phyloP scores from a whole-genome alignment of 148 eudicot genomes.

The Camellia japonica region DNA sequence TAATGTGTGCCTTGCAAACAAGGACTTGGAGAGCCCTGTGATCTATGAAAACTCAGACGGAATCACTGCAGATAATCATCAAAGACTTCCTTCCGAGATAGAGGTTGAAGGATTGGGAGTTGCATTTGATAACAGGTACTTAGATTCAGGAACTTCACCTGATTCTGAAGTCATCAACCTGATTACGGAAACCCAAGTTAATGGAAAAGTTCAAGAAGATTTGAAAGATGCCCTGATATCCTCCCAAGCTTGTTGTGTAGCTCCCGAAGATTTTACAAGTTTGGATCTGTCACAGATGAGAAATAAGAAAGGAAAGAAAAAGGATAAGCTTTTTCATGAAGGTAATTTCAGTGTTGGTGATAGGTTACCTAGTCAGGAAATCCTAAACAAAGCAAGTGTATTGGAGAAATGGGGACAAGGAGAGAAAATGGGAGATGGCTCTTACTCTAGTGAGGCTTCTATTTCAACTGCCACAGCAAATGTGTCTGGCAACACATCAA shows the following conservation, averaged over 20 bases:
- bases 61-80: constrained; percentile 17
- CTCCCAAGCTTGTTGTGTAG: constrained; percentile 30
- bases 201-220: constrained; percentile 33
- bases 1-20: constrained; percentile 24
- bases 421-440: constrained; percentile 30
- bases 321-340: constrained; percentile 25
- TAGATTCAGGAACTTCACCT: constrained; percentile 88
- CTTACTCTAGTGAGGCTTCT: constrained; percentile 29
- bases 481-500: constrained; percentile 35
- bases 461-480: constrained; percentile 27
- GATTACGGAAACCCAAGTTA: constrained; percentile 43
- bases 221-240: constrained; percentile 31
- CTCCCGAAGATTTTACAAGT: constrained; percentile 24
- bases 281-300: constrained; percentile 28
- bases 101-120: constrained; percentile 33
- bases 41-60: constrained; percentile 25
- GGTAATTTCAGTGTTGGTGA: constrained; percentile 29
- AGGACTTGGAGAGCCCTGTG: constrained; percentile 22
- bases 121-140: constrained; percentile 37
- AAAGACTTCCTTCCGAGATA: constrained; percentile 21
- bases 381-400: constrained; percentile 20
- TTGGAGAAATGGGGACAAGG: constrained; percentile 23
- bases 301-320: constrained; percentile 44
- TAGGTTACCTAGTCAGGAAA: constrained; percentile 25
- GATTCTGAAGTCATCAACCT: constrained; percentile 92